Percentiles rank a stretch among this genome's conserved stretches.
Evolutionary conservation across 306 rosid species (phyloP).

Genomic region (Corylus americana): DNA sequence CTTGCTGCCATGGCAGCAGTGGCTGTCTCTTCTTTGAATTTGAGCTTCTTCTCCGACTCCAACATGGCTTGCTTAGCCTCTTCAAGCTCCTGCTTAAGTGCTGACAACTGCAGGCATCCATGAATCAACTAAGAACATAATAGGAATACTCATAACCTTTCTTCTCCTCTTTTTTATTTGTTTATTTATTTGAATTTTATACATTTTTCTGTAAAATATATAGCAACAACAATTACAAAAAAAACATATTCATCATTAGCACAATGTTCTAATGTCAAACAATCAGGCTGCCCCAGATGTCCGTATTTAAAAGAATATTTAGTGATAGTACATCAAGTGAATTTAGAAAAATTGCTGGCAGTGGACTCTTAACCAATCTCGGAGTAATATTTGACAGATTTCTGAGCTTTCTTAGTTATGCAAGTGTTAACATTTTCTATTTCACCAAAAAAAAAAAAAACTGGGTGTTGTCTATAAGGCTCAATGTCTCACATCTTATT

Average conservation of each 20-base stretch:
- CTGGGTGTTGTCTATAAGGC: not conserved
- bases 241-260: not conserved
- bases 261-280: not conserved
- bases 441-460: not conserved
- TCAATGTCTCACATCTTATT: not conserved
- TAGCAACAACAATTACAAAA: not conserved
- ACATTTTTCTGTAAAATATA: not conserved
- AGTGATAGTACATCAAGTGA: not conserved
- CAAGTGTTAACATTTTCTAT: too few species aligned
- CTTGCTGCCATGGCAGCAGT: conserved; percentile 99
- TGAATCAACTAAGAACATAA: conserved; percentile 23
- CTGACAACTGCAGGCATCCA: conserved; percentile 65
- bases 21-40: conserved; percentile 95
- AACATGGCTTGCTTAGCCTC: conserved; percentile 75
- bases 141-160: not conserved
- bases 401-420: not conserved
- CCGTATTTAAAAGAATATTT: not conserved
- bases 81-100: conserved; percentile 80
- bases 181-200: not conserved
- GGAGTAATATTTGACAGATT: not conserved
- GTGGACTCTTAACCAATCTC: not conserved
- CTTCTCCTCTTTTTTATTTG: not conserved
- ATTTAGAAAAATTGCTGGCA: not conserved
- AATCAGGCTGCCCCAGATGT: not conserved
- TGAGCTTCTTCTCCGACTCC: conserved; percentile 85